A percentile compares a stretch with the other conserved stretches of the same genome.
These are phyloP conservation scores for Vinca minor DNA, from an alignment of 257 asterid species.

Conservation along the genomic window DNA sequence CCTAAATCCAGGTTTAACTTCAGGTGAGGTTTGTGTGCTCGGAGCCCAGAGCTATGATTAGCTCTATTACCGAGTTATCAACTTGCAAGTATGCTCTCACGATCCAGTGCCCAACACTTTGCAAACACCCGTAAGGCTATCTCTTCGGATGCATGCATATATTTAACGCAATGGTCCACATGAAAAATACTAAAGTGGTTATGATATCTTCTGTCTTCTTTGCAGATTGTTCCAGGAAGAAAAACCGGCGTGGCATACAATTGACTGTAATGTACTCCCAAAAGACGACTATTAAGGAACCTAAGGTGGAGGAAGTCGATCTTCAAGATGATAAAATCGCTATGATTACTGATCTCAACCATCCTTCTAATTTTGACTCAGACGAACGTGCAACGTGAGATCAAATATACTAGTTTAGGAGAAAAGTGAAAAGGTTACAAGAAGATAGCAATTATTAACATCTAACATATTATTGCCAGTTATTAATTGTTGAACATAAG, in stretches of 20 bases:
- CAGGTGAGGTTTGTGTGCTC: constrained; percentile 97
- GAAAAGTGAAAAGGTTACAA: not conserved
- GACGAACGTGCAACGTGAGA: constrained; percentile 29
- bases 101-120: constrained; percentile 78
- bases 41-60: constrained; percentile 87
- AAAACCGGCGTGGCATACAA: constrained; percentile 70
- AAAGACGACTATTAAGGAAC: constrained; percentile 43
- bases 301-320: constrained; percentile 23
- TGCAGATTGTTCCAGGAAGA: constrained; percentile 81
- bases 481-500: no score
- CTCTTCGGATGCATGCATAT: no score
- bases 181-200: no score
- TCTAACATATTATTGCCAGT: no score
- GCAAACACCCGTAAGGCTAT: constrained; percentile 91
- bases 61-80: constrained; percentile 85
- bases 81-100: constrained; percentile 98
- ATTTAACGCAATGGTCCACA: no score
- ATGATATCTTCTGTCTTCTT: constrained; percentile 2
- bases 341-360: constrained; percentile 39
- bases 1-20: constrained; percentile 22
- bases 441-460: not conserved
- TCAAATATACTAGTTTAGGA: not conserved
- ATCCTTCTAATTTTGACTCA: constrained; percentile 29
- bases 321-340: constrained; percentile 43
- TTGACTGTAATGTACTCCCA: constrained; percentile 71